Base-by-base conservation (phyloP, 1,284 basidiomycete species). In the Marasmius fiardii region DNA sequence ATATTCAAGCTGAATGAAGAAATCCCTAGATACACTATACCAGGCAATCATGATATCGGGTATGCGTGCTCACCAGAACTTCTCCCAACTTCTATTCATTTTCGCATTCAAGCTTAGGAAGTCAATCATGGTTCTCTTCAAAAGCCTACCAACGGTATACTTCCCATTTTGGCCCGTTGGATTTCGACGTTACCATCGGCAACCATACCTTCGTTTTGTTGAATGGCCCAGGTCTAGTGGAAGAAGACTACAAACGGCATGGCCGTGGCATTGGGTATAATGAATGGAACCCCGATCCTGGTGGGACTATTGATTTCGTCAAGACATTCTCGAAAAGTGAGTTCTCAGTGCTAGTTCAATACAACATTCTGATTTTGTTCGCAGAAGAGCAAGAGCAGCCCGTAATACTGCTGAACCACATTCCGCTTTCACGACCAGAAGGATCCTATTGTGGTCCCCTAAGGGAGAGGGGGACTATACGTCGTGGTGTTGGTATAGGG, bases 21-120 rank as follows among this genome's bases (percentile, higher is more conserved):
- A 12, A 68, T 76, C 51, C 81, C 74, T 56, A 72, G 80, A 58
- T 86, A 89, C 67, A 91, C 85, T 64, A 80, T 95, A 26, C 88
- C 93, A 1, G 94, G 94, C 6, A 97, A 96, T 66, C 92, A 93
- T 63, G 94, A 97, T 65, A 80, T 90, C 43, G 91, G 89, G 82
- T 90, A 65, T 48, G 75, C 67, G 6, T 16, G 12, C 8, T 1
- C 43, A 16, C 20, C 34, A 4, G 28, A 4, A 14, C 5, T 23
- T 41, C 54, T 33, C 54, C 28, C 55, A 35, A 51, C 18, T 47
- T 49, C 34, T 54, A 6, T 41, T 16, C 11, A 14, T 16, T 34
- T 33, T 24, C 31, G n/a, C 53, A 43, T 51, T 49, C 54, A 59
- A 86, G 90, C 11, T 73, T 93, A 16, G 88, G 87, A 20, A 69